Conservation (phyloP, 257 asterid species). For the Anisodus tanguticus region DNA sequence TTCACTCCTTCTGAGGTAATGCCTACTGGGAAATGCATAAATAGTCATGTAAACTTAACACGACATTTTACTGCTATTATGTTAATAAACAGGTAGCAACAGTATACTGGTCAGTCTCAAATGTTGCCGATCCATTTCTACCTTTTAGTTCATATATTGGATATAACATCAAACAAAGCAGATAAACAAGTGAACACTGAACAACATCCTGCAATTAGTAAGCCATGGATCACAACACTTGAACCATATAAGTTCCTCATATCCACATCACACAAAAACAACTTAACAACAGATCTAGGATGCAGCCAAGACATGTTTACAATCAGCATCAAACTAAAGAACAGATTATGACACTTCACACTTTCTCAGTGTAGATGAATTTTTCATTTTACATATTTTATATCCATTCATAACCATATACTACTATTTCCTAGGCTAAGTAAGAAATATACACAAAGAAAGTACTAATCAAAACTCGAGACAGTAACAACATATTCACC, state of each 20-base stretch:
- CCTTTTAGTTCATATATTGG: not conserved
- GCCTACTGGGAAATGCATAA: not conserved
- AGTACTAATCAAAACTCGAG: not conserved
- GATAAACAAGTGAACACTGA: constrained; percentile 4
- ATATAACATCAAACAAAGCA: not conserved
- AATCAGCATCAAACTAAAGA: constrained; percentile 14
- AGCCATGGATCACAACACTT: not conserved
- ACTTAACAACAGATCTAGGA: not conserved
- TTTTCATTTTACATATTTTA: not conserved
- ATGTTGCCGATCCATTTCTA: not conserved
- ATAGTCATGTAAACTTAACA: not conserved
- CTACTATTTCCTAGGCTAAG: not conserved
- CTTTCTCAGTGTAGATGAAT: not conserved
- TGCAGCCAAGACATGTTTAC: not conserved
- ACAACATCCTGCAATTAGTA: constrained; percentile 4
- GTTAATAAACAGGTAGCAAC: not conserved
- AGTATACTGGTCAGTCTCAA: not conserved
- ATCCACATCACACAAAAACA: constrained; percentile 1
- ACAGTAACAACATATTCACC: not conserved
- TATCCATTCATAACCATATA: not conserved
- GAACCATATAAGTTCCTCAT: not conserved
- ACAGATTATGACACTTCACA: not conserved
- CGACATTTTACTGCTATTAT: not conserved
- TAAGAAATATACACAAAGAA: not conserved
- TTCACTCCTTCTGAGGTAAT: not conserved